These are phyloP conservation scores for Aspergillus kassunensis DNA, from an alignment of 495 filamentous ascomycete genomes.

Conservation along the genomic window DNA sequence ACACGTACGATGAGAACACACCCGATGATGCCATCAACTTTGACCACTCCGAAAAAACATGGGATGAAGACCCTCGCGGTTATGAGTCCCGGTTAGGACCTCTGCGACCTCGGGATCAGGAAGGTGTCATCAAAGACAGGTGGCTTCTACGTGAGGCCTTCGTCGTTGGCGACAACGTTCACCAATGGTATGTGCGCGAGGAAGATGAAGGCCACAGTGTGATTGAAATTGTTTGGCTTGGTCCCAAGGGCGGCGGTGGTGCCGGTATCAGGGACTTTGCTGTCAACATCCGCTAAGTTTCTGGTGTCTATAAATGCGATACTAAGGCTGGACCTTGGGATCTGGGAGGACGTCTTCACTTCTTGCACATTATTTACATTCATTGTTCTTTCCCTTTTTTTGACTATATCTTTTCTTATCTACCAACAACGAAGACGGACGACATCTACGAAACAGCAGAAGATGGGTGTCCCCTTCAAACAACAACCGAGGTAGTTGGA, in stretches of 20 bases:
- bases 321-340: slow-evolving; percentile 27
- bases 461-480: slow-evolving; percentile 12
- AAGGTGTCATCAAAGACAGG: slow-evolving; percentile 43
- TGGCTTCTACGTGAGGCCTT: slow-evolving; percentile 42
- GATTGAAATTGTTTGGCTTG: slow-evolving; percentile 50
- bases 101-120: slow-evolving; percentile 42
- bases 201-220: slow-evolving; percentile 44
- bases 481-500: slow-evolving; percentile 5
- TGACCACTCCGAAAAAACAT: slow-evolving; percentile 57
- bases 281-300: slow-evolving; percentile 12
- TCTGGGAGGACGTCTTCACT: slow-evolving; percentile 19
- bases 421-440: slow-evolving; percentile 13
- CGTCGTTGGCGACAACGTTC: slow-evolving; percentile 44
- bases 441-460: slow-evolving; percentile 9
- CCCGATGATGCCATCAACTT: slow-evolving; percentile 50
- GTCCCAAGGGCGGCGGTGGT: slow-evolving; percentile 42
- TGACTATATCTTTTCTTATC: slow-evolving; percentile 16
- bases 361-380: slow-evolving; percentile 41
- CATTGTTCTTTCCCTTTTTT: slow-evolving; percentile 18
- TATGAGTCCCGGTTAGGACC: slow-evolving; percentile 52
- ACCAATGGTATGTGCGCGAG: slow-evolving; percentile 46
- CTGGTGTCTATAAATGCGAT: slow-evolving; percentile 12
- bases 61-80: slow-evolving; percentile 46
- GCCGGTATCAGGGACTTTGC: slow-evolving; percentile 33
- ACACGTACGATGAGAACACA: slow-evolving; percentile 43